Conservation (phyloP, 306 rosid genomes). For the Cucumis cinereus region DNA sequence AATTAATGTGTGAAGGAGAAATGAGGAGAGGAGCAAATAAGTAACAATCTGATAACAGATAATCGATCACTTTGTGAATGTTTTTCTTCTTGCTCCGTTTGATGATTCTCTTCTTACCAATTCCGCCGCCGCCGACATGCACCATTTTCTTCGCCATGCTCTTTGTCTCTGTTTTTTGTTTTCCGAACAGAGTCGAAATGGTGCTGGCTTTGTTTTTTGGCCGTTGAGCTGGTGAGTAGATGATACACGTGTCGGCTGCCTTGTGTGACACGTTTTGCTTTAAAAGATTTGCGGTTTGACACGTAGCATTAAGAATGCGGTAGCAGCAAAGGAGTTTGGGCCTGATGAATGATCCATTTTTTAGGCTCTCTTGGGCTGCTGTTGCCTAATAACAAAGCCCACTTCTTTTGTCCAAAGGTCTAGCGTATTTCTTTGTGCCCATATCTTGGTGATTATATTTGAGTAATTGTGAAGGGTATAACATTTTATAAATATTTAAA, state of each 20-base stretch:
- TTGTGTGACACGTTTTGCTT: not conserved
- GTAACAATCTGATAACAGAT: constrained; percentile 44
- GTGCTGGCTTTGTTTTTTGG: not conserved
- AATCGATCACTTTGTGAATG: constrained; percentile 27
- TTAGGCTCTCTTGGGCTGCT: not conserved
- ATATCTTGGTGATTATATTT: too few relatives aligned
- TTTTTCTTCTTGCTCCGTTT: constrained; percentile 30
- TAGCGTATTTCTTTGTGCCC: too few relatives aligned
- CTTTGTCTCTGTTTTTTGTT: not conserved
- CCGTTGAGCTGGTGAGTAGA: not conserved
- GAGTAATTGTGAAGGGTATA: too few relatives aligned
- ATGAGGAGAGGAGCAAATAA: constrained; percentile 49
- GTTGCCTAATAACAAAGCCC: not conserved
- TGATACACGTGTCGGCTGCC: not conserved
- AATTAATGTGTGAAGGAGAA: constrained; percentile 17
- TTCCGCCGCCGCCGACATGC: not conserved
- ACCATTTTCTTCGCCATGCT: constrained; percentile 24
- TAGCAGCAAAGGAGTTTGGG: not conserved
- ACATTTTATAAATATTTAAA: too few relatives aligned
- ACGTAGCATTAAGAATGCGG: not conserved
- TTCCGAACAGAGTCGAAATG: not conserved
- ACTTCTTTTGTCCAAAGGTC: too few relatives aligned
- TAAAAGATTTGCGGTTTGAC: not conserved
- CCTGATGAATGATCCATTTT: not conserved
- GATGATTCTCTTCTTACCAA: constrained; percentile 18